Conservation (phyloP, 2,329 filamentous ascomycete species). For the Fusarium anthophilum region DNA sequence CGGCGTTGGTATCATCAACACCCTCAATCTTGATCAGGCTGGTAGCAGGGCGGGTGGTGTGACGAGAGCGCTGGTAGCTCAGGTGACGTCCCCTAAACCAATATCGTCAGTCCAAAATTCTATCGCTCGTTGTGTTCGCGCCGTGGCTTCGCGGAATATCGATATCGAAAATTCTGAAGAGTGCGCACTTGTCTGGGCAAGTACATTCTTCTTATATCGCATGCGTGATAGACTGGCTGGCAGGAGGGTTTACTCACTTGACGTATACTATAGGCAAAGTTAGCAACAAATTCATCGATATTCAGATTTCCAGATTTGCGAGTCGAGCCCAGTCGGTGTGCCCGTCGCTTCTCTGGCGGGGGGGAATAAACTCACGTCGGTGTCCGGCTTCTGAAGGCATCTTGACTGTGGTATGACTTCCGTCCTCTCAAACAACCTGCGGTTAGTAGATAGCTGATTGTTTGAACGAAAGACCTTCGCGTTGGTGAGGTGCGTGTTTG, state of each 20-base stretch:
- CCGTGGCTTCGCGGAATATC: conserved; percentile 37
- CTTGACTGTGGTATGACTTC: conserved; percentile 66
- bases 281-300: conserved; percentile 46
- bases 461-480: conserved; percentile 59
- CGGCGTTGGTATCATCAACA: conserved; percentile 88
- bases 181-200: conserved; percentile 24
- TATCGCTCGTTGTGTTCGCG: conserved; percentile 34
- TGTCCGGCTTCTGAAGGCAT: conserved; percentile 91
- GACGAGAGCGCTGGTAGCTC: conserved; percentile 96
- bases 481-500: conserved; percentile 53
- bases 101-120: conserved; percentile 45
- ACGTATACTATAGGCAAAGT: conserved; percentile 75
- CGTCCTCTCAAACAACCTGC: conserved; percentile 59
- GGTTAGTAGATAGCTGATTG: conserved; percentile 53
- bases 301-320: conserved; percentile 23
- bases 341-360: conserved; percentile 18
- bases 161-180: conserved; percentile 36
- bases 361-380: conserved; percentile 75
- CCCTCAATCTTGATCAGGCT: conserved; percentile 99
- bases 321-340: conserved; percentile 4
- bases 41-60: conserved; percentile 88
- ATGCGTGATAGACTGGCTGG: conserved; percentile 16
- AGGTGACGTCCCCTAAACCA: conserved; percentile 88
- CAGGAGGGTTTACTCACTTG: conserved; percentile 72
- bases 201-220: conserved; percentile 22